Base-by-base conservation (phyloP, 2,329 filamentous ascomycete genomes). In the Dactylellina leptospora region DNA sequence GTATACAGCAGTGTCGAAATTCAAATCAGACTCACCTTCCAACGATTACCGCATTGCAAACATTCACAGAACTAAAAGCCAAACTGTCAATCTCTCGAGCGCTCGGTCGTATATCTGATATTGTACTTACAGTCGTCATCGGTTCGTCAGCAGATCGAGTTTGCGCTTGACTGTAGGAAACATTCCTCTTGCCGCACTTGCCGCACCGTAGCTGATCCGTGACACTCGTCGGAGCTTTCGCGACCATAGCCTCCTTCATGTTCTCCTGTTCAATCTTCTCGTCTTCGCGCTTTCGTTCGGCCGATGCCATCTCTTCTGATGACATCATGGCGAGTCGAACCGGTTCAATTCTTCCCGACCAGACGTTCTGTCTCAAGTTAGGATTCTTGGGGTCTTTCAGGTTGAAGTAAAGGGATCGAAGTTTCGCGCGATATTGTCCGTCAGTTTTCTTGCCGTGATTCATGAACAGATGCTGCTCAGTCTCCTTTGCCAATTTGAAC, bases 181-280 rank as follows among this genome's bases (percentile, higher is more conserved):
- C 95, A 84, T 92, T 93, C 84, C 90, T 93, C 85, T 96, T 85
- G 77, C 90, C 90, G 82, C 95, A 99, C 81, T 92, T 93, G 78
- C 92, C 87, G 82, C 95, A 99, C 81, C 91, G 89, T 78, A 97
- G 85, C 64, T 89, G 91, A 79, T 90, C 89, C 79, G 89, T 92
- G 82, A 97, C 92, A 79, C 90, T 93, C 85, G 92, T 95, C 81
- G 96, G 90, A 16, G 88, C 90, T 84, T 93, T 90, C 64, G 93
- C 91, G 9, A 96, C 93, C 88, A 97, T 96, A 0, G 95, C 92
- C 81, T 93, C 92, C 83, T 92, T 92, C 90, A 97, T 93, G 81
- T 99, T 99, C 81, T 97, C 92, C 81, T 90, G 87, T 79, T 92
- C 85, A 54, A 96, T 85, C 79, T 87, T 87, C 76, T 86, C 83